Base-by-base conservation (phyloP, 2,329 filamentous ascomycete genomes). In the Epichloe uncinata region DNA sequence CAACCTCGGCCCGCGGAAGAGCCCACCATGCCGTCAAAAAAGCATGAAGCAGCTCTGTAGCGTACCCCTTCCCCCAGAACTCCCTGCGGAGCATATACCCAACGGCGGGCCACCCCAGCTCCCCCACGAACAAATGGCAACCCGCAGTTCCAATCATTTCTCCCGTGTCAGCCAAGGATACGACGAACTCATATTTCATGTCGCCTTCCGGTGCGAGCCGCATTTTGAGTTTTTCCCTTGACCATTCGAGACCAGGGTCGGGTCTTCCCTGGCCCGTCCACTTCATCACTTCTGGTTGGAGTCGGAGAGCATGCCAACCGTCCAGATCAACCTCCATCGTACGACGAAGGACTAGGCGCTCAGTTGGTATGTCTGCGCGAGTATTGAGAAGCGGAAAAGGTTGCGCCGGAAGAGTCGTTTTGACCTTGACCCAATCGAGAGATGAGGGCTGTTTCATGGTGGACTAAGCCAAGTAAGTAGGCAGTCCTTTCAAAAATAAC, bases 281-380 rank as follows among this genome's bases (percentile, higher is more conserved):
- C 49, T 63, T 62, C 82, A 86, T 85, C 44, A 82, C 77, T 55
- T 81, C 78, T 4, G 73, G 70, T 59, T 81, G 70, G 13, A 67
- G 69, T 22, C 81, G 77, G 48, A 86, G 66, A 20, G 64, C 63
- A 54, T 78, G 66, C 15, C 81, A 53, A 6, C 66, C 72, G 1
- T 66, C 62, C 2, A 77, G 65, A 60, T 85, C 80, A 3, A 70
- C 65, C 16, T 69, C 61, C 1, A 58, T 57, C 38, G 77, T 63
- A 2, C 75, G 73, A 15, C 79, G 69, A 47, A 85, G 62, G 26
- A 77, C 58, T 18, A 85, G 69, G 6, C 80, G 73, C 46, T 72
- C 62, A 3, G 80, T 82, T 45, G 56, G 59, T 49, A 78, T 66
- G 2, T 63, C 58, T 7, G 60, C 49, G 6, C 74, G 67, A 20